Evolutionary conservation across 108 stramenopile species (phyloP).

Genomic region (Chaetoceros tenuissimus): DNA sequence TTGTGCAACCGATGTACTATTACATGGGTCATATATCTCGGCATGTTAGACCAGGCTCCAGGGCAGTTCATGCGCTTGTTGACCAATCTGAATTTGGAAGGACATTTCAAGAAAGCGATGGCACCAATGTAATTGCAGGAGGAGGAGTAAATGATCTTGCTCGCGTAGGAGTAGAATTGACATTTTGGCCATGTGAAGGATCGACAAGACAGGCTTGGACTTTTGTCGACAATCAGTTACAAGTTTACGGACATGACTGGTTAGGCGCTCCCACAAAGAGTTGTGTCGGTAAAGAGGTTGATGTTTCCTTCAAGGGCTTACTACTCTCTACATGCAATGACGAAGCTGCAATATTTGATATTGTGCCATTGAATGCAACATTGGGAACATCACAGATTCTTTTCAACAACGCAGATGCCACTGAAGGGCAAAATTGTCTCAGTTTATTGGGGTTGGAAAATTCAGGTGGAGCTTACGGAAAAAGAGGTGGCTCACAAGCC

Average conservation of each 20-base stretch:
- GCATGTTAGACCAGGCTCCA: conserved; percentile 69
- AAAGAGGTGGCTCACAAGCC: conserved; percentile 63
- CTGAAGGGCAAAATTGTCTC: conserved; percentile 28
- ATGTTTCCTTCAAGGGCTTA: conserved; percentile 45
- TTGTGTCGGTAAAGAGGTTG: conserved; percentile 34
- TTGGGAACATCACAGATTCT: conserved; percentile 10
- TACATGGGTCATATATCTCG: conserved; percentile 81
- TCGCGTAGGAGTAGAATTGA: conserved; percentile 71
- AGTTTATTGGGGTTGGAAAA: conserved; percentile 34
- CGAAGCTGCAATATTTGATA: conserved; percentile 38
- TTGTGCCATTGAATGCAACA: conserved; percentile 12
- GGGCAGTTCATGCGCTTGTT: conserved; percentile 52
- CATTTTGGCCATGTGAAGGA: conserved; percentile 85
- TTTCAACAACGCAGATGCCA: conserved; percentile 15
- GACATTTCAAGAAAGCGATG: conserved; percentile 45
- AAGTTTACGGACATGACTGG: conserved; percentile 74
- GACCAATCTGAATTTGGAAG: conserved; percentile 25
- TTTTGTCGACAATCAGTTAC: conserved; percentile 30
- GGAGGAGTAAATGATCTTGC: conserved; percentile 75
- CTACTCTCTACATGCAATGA: conserved; percentile 34
- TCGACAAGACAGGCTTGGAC: conserved; percentile 70
- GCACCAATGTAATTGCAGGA: conserved; percentile 21
- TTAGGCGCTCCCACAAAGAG: conserved; percentile 59
- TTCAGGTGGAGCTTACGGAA: conserved; percentile 72
- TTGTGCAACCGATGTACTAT: conserved; percentile 84